Evolutionary conservation across 2,329 filamentous ascomycete species (phyloP), one percentile per base, ranked within the genome.

Genomic region (Fusarium sp.): DNA sequence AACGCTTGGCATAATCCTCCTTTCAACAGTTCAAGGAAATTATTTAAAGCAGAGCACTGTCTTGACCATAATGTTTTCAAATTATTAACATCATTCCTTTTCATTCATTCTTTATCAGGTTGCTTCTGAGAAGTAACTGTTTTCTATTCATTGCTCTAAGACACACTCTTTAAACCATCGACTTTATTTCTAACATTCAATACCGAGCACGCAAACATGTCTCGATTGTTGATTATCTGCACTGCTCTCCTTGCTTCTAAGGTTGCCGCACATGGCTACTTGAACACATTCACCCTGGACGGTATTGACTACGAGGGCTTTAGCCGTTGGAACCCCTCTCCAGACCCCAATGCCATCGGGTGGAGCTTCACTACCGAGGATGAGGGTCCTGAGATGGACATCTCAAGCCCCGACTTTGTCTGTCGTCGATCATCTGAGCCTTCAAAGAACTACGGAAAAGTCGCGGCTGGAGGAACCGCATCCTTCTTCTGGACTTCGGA

Each of bases 321-420:
- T 57, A 52, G 28, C 39, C 52, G 63, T n/a, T 72, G 70, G 68
- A 74, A 82, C 71, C 66, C 72, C 31, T 55, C 72, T n/a, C 70
- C 72, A 26, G 77, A 77, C 9, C 79, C 81, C 16, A 52, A 71
- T 6, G 70, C 70, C 47, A 74, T 76, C 48, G 81, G 80, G 42
- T 84, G 82, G 82, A 75, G 77, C 6, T 79, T 80, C 37, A 74
- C 77, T 23, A 81, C 84, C 46, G 78, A 79, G 31, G 82, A 83
- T 68, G 83, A 84, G 73, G 85, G 85, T 67, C 85, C 84, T 66
- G 83, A 86, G 26, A 81, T 77, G 44, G 80, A 80, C 42, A 70
- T 79, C 64, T 75, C 71, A 50, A 77, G 73, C 35, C 57, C 77
- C 33, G 82, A 84, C 59, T 83, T 85, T 52, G 80, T 80, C 72